Percentiles rank a stretch among this genome's conserved stretches.
These are phyloP conservation scores for Fusarium pilosicola DNA, from an alignment of 2,329 filamentous ascomycete species.

Conservation along the genomic window DNA sequence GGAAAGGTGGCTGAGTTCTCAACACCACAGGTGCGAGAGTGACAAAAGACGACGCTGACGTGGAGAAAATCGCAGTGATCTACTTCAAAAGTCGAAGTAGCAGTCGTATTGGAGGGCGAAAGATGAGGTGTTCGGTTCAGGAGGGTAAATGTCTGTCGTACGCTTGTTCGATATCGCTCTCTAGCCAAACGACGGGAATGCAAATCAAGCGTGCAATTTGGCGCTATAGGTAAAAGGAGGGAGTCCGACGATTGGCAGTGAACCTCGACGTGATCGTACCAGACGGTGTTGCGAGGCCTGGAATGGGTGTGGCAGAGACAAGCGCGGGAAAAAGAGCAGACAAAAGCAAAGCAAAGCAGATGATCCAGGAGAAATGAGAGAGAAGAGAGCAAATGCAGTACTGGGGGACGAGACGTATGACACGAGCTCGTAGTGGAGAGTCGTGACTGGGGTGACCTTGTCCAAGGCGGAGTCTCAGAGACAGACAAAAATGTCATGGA, in stretches of 20 bases:
- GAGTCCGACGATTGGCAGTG: slow-evolving; percentile 34
- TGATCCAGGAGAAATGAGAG: slow-evolving; percentile 30
- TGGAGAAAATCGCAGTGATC: neutral
- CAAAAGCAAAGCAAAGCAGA: slow-evolving; percentile 23
- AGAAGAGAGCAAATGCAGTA: slow-evolving; percentile 28
- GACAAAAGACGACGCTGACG: slow-evolving; percentile 16
- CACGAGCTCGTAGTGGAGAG: slow-evolving; percentile 30
- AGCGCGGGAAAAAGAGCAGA: slow-evolving; percentile 28
- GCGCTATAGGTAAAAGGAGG: slow-evolving; percentile 34
- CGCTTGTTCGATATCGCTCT: slow-evolving; percentile 25
- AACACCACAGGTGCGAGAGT: slow-evolving; percentile 44
- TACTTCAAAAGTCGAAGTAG: slow-evolving; percentile 11
- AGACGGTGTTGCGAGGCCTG: slow-evolving; percentile 48
- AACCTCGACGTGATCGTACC: slow-evolving; percentile 47
- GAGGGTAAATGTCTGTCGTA: slow-evolving; percentile 18
- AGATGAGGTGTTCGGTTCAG: slow-evolving; percentile 2
- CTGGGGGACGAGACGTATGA: slow-evolving; percentile 30
- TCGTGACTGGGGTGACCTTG: slow-evolving; percentile 26
- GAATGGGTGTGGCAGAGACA: slow-evolving; percentile 44
- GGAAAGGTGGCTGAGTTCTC: slow-evolving; percentile 37
- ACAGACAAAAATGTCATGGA: slow-evolving; percentile 23
- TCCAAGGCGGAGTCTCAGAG: slow-evolving; percentile 37
- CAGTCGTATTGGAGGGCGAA: slow-evolving; percentile 18
- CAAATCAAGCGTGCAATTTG: slow-evolving; percentile 27
- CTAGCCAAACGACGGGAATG: slow-evolving; percentile 28